Conservation (phyloP, 2,329 filamentous ascomycete species). For the Cladophialophora exuberans region DNA sequence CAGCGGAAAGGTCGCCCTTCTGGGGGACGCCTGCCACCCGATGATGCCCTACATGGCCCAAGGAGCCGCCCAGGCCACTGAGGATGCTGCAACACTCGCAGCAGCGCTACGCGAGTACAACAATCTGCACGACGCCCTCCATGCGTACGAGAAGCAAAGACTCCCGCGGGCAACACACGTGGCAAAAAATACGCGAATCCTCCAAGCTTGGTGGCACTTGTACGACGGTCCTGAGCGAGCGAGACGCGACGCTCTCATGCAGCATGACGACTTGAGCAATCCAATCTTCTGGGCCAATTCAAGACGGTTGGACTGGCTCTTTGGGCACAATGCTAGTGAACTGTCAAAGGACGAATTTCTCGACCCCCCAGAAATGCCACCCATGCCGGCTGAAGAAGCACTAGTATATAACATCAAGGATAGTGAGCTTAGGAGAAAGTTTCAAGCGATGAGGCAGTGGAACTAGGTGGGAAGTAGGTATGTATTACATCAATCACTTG, state of each 20-base stretch:
- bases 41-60: slow-evolving; percentile 52
- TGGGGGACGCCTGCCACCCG: slow-evolving; percentile 50
- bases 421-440: slow-evolving; percentile 10
- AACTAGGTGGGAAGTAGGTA: background rate
- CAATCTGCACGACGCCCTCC: slow-evolving; percentile 16
- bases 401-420: slow-evolving; percentile 17
- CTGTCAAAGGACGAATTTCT: slow-evolving; percentile 9
- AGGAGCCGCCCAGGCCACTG: slow-evolving; percentile 49
- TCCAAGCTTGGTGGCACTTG: slow-evolving; percentile 40
- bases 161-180: slow-evolving; percentile 33
- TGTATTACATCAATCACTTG: background rate
- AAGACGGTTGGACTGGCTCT: slow-evolving; percentile 36
- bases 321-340: slow-evolving; percentile 31
- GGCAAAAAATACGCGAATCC: slow-evolving; percentile 37
- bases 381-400: slow-evolving; percentile 13
- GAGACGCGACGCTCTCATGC: slow-evolving; percentile 35
- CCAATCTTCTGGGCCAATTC: slow-evolving; percentile 38
- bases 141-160: slow-evolving; percentile 51
- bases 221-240: slow-evolving; percentile 36
- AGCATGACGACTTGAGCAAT: slow-evolving; percentile 31
- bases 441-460: slow-evolving; percentile 4
- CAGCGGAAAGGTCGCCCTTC: slow-evolving; percentile 39
- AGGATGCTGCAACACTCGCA: slow-evolving; percentile 42
- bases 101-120: slow-evolving; percentile 19
- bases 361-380: slow-evolving; percentile 21